A percentile compares a stretch with the other conserved stretches of the same genome.
phyloP scores from a whole-genome alignment of 75 land plant species.

The Larix kaempferi region DNA sequence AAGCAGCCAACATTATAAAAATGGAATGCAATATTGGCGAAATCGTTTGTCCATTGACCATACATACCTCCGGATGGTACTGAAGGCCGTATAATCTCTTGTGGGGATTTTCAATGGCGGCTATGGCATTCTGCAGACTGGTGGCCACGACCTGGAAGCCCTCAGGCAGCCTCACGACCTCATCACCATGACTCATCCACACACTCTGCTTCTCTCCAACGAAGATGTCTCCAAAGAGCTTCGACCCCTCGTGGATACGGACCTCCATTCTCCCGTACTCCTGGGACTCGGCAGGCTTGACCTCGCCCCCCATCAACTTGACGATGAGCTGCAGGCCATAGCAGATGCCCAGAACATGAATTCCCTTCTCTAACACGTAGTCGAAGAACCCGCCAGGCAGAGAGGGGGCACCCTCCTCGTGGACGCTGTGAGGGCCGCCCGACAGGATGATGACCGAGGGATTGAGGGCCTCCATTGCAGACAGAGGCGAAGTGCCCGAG shows the following conservation, averaged over 20 bases:
- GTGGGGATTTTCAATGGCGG: constrained; percentile 66
- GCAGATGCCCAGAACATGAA: constrained; percentile 85
- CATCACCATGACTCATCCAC: constrained; percentile 99
- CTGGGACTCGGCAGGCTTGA: constrained; percentile 70
- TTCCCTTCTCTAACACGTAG: constrained; percentile 45
- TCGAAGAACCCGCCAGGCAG: constrained; percentile 72
- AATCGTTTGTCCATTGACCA: no score
- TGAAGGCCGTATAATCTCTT: constrained; percentile 78
- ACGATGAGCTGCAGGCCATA: constrained; percentile 93
- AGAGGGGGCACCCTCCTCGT: constrained; percentile 58
- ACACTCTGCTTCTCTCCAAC: constrained; percentile 58
- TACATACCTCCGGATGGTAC: constrained; percentile 92
- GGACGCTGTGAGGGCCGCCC: constrained; percentile 96
- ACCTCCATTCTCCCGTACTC: constrained; percentile 97
- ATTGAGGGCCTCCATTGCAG: constrained; percentile 30
- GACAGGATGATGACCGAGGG: constrained; percentile 85
- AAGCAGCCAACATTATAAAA: no score
- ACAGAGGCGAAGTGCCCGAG: constrained; percentile 65
- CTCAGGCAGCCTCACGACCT: constrained; percentile 63
- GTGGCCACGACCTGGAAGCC: constrained; percentile 75
- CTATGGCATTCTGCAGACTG: constrained; percentile 72
- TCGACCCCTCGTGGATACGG: constrained; percentile 20
- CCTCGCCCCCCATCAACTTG: constrained; percentile 75
- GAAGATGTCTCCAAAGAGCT: constrained; percentile 13
- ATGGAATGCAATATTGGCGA: no score